Evolutionary conservation across 192 early-diverging fungal species (phyloP).

Genomic region (Funneliformis geosporum): DNA sequence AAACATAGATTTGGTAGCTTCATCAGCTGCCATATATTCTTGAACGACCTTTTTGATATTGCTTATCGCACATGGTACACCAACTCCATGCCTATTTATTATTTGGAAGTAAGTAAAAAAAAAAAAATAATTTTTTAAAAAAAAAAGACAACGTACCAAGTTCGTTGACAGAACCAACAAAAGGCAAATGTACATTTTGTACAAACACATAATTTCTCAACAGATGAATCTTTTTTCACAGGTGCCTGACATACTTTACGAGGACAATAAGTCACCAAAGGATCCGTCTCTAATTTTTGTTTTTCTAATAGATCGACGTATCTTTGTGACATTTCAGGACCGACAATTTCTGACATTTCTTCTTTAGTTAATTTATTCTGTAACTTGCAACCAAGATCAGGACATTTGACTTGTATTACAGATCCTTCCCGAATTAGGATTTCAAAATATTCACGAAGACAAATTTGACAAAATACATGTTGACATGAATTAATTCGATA

Average conservation of each 20-base stretch:
- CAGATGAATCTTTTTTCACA: conserved; percentile 32
- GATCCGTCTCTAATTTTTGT: conserved; percentile 34
- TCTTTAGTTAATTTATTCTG: conserved; percentile 15
- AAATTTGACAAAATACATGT: conserved; percentile 38
- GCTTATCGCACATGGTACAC: conserved; percentile 28
- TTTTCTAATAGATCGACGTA: conserved; percentile 31
- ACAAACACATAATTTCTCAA: conserved; percentile 36
- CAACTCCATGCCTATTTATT: conserved; percentile 32
- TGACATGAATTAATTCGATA: conserved; percentile 24
- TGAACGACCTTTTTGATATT: conserved; percentile 27
- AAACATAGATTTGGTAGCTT: conserved; percentile 19
- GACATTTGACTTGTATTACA: conserved; percentile 36
- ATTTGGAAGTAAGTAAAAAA: neutral
- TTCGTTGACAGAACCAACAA: conserved; percentile 36
- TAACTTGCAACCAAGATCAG: conserved; percentile 35
- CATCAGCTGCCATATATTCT: conserved; percentile 34
- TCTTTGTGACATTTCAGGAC: conserved; percentile 31
- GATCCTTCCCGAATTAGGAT: conserved; percentile 40
- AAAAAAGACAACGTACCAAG: neutral
- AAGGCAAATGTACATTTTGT: conserved; percentile 37
- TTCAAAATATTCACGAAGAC: conserved; percentile 35
- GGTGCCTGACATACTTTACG: conserved; percentile 32
- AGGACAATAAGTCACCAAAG: conserved; percentile 36
- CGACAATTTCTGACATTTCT: conserved; percentile 33
- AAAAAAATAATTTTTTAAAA: neutral